Evolutionary conservation across 2,329 filamentous ascomycete genomes (phyloP), one percentile per base, ranked within the genome.

Genomic region (Bipolaris bicolor): DNA sequence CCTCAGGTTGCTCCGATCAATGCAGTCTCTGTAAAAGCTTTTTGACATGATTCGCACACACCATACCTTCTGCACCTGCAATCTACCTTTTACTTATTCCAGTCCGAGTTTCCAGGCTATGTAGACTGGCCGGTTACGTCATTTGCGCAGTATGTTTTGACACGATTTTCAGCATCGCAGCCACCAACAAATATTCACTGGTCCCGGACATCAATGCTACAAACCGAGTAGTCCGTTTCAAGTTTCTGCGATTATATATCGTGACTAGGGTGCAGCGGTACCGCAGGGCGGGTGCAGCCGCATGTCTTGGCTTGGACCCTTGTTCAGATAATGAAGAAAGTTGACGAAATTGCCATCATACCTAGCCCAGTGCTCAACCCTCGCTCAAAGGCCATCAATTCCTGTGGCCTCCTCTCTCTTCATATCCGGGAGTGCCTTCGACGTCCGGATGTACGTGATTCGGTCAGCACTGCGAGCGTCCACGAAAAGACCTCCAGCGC

Each of bases 391-490:
- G 60, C 63, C 62, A 51, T 60, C 50, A 49, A 51, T 16, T 29
- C 48, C 41, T 55, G 52, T 58, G 68, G 70, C 61, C 56, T 53
- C 58, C 53, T 48, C 49, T 58, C 52, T 56, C 56, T 33, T 44
- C 49, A 55, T 57, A 55, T 49, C 36, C 55, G 55, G 58, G 64
- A 68, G 65, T 56, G 52, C 61, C 43, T 50, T 56, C 54, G 55
- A 67, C 58, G 62, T 64, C 71, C 74, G 71, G 67, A 79, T 79
- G 77, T 78, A 78, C 69, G 73, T 71, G 65, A 71, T 76, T 63
- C 75, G 75, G 68, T 71, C 72, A 62, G 74, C 76, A 66, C 71
- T 79, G 71, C 74, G 75, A 72, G 72, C 76, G 65, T 76, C 74
- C 47, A 68, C 60, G 53, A 68, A 64, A 70, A 74, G 72, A 67